Evolutionary conservation across 2,329 filamentous ascomycete genomes (phyloP), one percentile per base, ranked within the genome.

Genomic region (Sporothrix pallida): DNA sequence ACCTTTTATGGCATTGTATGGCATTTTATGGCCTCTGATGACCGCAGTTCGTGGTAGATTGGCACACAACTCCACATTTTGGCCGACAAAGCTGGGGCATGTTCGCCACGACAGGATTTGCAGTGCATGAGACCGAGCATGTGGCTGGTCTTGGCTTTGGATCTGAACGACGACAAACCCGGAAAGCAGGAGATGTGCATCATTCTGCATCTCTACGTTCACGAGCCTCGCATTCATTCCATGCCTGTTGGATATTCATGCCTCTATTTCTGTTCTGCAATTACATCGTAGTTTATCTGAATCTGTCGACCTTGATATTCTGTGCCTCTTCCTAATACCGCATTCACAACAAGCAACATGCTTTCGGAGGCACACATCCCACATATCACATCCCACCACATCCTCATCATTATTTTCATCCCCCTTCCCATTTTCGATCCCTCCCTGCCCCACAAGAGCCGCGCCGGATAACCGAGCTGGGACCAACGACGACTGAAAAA

Each of bases 381-480:
- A 54, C 67, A 12, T 26, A 44, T 58, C 48, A 12, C 23, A 44
- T 58, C 67, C 26, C 50, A 54, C 67, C 26, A 20, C 20, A n/a
- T 8, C 37, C 31, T 37, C 31, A 37, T 7, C 7, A 7, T 37
- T 7, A 37, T 37, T 37, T 37, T 37, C 37, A 23, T 23, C n/a
- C 20, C 44, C 42, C 48, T 9, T 42, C 6, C 9, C 17, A 17
- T 42, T 13, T 42, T 5, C 7, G 31, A 37, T 37, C 68, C 17
- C 68, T 20, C 13, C 26, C 26, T 44, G 26, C 26, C 68, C 68
- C 68, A 46, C 26, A 70, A 56, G 68, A 58, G 17, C 23, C 68
- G 50, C 48, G 68, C 68, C 68, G 68, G 50, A 58, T 58, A 56
- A 70, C 68, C 68, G 68, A 70, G 52, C 26, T n/a, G 17, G 13